Evolutionary conservation across 129 eudicot species (phyloP), one percentile per base, ranked within the genome.

Genomic region (Apium graveolens): DNA sequence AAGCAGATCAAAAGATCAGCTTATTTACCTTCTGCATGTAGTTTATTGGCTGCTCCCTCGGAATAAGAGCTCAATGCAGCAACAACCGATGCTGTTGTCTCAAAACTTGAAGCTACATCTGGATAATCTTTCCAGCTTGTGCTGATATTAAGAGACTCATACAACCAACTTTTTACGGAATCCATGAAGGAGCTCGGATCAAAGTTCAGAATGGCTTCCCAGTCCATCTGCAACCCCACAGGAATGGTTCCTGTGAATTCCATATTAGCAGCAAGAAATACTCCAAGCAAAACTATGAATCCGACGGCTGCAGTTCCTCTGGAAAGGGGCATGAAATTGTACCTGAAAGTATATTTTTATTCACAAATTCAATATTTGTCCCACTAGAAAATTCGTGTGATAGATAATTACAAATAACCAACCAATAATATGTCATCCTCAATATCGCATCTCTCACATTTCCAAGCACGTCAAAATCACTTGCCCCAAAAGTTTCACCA

Each of bases 361-460:
- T 24, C 0, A 24, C 46, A 80, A 32, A 41, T 74, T 44, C 7
- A 74, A 44, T 11, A n/a, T 12, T 66, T 66, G 9, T 18, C 31
- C 17, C 20, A 10, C 39, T 42, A 4, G 21, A 44, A 44, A n/a
- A 26, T 74, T 5, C 1, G 29, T 1, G 26, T 27, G 11, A 74
- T 7, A 24, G 37, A 39, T 55, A 76, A 76, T 78, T 77, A 80
- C 13, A 53, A 9, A 44, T 78, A 89, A 95, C 72, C 72, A 66
- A 66, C 98, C 98, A 95, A 88, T 95, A 95, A 81, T 95, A 95
- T 3, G 97, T 90, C 97, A 95, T 95, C 86, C 97, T 88, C 74
- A 91, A 72, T 76, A 95, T 91, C 82, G 97, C 91, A 73, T 88
- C 92, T 84, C 94, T 87, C 78, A 88, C 96, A 77, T 87, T 90